Percentiles rank a stretch among this genome's conserved stretches.
Evolutionary conservation across 306 rosid species (phyloP).

Genomic region (Carpinus viminea): DNA sequence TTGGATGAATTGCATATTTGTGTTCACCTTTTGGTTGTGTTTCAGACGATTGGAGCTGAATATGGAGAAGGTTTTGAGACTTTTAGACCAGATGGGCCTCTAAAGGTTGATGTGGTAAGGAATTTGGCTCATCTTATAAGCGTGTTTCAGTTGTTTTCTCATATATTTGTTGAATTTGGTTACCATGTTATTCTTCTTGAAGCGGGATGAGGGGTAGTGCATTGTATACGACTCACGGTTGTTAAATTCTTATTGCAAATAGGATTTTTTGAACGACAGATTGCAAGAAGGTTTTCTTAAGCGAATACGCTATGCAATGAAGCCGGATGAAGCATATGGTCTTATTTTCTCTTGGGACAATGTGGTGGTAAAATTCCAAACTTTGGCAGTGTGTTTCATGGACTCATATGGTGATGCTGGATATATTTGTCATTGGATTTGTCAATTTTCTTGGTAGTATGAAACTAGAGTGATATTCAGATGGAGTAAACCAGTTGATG

Average conservation of each 20-base stretch:
- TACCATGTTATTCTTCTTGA: conserved; percentile 7
- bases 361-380: conserved; percentile 73
- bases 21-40: conserved; percentile 20
- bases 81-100: conserved; percentile 88
- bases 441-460: background rate
- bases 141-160: background rate
- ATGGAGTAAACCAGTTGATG: conserved; percentile 2
- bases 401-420: conserved; percentile 2
- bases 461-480: background rate
- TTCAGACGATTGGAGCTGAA: conserved; percentile 97
- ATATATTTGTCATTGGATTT: conserved; percentile 23
- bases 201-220: conserved; percentile 1
- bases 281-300: conserved; percentile 94
- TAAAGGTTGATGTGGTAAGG: conserved; percentile 94
- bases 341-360: conserved; percentile 96
- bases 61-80: conserved; percentile 99
- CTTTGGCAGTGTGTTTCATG: conserved; percentile 8
- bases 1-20: conserved; percentile 2
- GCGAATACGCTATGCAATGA: conserved; percentile 95
- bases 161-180: conserved; percentile 3
- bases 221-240: conserved; percentile 25
- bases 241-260: conserved; percentile 40
- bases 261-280: conserved; percentile 94
- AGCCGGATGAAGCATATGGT: conserved; percentile 99
- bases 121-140: conserved; percentile 5